phyloP scores from a whole-genome alignment of 345 rosid genomes.

The Diplotaxis tenuifolia region DNA sequence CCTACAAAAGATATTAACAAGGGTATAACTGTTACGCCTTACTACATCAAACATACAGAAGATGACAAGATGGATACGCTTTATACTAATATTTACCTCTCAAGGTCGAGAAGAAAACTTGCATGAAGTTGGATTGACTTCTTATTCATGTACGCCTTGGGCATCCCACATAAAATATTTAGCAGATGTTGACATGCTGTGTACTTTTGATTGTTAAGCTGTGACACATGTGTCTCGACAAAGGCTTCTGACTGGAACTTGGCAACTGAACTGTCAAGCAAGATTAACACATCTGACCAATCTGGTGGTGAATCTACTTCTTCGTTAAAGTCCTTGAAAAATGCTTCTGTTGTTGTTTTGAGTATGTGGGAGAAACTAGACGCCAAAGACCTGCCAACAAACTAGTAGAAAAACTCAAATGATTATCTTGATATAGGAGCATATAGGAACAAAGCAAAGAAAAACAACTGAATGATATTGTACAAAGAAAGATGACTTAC shows the following conservation, averaged over 20 bases:
- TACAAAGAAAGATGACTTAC: conserved; percentile 45
- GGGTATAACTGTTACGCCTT: neutral
- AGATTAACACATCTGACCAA: conserved; percentile 58
- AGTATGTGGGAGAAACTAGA: conserved; percentile 54
- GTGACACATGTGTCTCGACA: conserved; percentile 32
- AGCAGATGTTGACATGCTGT: conserved; percentile 62
- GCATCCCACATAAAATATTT: conserved; percentile 63
- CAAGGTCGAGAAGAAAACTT: conserved; percentile 60
- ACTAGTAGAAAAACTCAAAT: conserved; percentile 49
- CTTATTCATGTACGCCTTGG: conserved; percentile 61
- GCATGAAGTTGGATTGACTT: conserved; percentile 56
- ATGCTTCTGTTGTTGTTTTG: conserved; percentile 42
- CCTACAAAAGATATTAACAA: conserved; percentile 33
- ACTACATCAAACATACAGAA: conserved; percentile 8
- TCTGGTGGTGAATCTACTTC: conserved; percentile 45
- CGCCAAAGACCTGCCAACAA: conserved; percentile 84
- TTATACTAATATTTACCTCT: conserved; percentile 51
- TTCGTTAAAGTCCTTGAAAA: conserved; percentile 38
- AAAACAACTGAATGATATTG: neutral
- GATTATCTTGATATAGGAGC: conserved; percentile 20
- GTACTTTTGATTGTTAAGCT: conserved; percentile 37
- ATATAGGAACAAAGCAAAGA: conserved; percentile 3
- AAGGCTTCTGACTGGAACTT: conserved; percentile 33
- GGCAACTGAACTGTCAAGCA: conserved; percentile 46
- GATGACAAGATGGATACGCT: conserved; percentile 9